phyloP scores from a whole-genome alignment of 495 filamentous ascomycete genomes.

The Aspergillus conjunctus region DNA sequence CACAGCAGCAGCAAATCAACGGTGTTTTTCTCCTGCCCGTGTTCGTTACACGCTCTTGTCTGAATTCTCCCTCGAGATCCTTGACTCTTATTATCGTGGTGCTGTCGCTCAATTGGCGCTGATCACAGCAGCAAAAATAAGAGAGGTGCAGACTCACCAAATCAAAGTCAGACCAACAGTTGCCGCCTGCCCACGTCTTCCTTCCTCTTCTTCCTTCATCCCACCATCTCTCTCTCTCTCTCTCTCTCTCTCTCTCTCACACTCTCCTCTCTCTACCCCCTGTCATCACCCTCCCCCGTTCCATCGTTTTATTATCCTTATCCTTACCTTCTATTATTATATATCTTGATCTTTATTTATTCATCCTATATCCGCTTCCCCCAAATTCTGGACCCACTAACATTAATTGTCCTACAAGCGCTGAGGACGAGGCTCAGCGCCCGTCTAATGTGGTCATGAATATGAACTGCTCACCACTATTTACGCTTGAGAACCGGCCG shows the following conservation, averaged over 20 bases:
- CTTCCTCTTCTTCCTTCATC: slow-evolving; percentile 14
- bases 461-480: slow-evolving; percentile 37
- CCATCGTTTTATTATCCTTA: neutral
- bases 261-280: neutral
- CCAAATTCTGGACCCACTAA: neutral
- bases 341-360: neutral
- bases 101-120: slow-evolving; percentile 14
- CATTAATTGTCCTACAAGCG: slow-evolving; percentile 26
- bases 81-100: neutral
- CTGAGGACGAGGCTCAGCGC: slow-evolving; percentile 48
- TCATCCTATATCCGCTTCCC: neutral
- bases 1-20: slow-evolving; percentile 25
- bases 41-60: neutral
- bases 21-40: too few relatives aligned
- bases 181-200: slow-evolving; percentile 20
- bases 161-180: neutral
- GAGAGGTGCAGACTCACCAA: slow-evolving; percentile 32
- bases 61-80: neutral
- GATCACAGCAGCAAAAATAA: slow-evolving; percentile 8
- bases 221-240: slow-evolving; percentile 1
- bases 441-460: slow-evolving; percentile 35
- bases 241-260: neutral
- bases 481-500: slow-evolving; percentile 16
- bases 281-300: neutral
- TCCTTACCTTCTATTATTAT: neutral